Evolutionary conservation across 495 filamentous ascomycete genomes (phyloP).

Genomic region (Immersiella caudata): DNA sequence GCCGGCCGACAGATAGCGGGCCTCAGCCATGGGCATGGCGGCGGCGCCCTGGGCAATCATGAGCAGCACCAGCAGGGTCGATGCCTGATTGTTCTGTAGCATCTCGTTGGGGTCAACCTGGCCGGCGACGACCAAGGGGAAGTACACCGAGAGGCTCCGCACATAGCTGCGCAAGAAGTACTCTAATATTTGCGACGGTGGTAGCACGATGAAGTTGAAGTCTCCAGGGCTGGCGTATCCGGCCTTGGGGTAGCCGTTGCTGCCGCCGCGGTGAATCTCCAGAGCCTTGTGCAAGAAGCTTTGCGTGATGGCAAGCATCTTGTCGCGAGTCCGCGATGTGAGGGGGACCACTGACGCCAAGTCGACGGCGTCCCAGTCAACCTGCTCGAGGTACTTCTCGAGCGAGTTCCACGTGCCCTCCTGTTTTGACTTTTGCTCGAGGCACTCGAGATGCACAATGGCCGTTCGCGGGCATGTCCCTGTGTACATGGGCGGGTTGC

Average conservation of each 20-base stretch:
- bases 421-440: constrained; percentile 60
- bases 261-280: constrained; percentile 56
- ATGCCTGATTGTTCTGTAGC: constrained; percentile 59
- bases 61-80: constrained; percentile 61
- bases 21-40: constrained; percentile 58
- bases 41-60: constrained; percentile 69
- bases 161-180: constrained; percentile 63
- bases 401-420: constrained; percentile 51
- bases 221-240: constrained; percentile 44
- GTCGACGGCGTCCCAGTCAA: constrained; percentile 42
- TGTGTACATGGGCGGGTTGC: constrained; percentile 55
- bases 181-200: constrained; percentile 60
- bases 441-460: constrained; percentile 58
- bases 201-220: constrained; percentile 60
- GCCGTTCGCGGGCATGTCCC: constrained; percentile 59
- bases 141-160: constrained; percentile 60
- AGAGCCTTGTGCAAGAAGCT: constrained; percentile 65
- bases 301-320: constrained; percentile 65
- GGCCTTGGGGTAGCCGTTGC: constrained; percentile 36
- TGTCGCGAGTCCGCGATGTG: constrained; percentile 57
- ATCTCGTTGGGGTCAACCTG: constrained; percentile 63
- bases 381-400: constrained; percentile 43
- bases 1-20: constrained; percentile 61
- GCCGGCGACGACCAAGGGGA: constrained; percentile 54
- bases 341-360: constrained; percentile 52